A percentile compares a stretch with the other conserved stretches of the same genome.
Evolutionary conservation across 768 basidiomycete genomes (phyloP).

Genomic region (Suillus ampliporus): DNA sequence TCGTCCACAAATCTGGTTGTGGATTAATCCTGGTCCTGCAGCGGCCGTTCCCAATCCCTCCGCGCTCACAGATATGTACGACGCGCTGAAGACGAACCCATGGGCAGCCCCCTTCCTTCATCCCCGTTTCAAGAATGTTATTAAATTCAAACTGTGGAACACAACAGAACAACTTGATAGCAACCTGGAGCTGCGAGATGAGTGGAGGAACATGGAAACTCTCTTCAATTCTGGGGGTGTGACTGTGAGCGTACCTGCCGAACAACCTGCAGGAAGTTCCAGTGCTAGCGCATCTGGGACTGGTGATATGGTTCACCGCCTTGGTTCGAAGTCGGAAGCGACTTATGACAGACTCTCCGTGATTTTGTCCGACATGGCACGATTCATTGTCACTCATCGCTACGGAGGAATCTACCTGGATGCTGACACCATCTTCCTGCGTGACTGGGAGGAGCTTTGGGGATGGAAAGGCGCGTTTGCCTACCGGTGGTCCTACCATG

Average conservation of each 20-base stretch:
- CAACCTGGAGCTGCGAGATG: constrained; percentile 82
- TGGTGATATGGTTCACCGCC: constrained; percentile 43
- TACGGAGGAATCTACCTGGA: constrained; percentile 96
- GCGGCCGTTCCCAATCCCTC: constrained; percentile 81
- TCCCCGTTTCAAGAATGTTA: constrained; percentile 83
- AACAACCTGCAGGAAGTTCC: constrained; percentile 32
- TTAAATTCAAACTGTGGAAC: constrained; percentile 95
- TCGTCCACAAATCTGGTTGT: constrained; percentile 92
- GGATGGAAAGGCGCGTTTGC: constrained; percentile 95
- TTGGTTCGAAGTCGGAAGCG: constrained; percentile 61
- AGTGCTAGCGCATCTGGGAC: constrained; percentile 14
- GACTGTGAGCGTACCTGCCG: constrained; percentile 61
- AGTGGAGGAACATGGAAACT: constrained; percentile 78
- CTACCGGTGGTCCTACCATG: constrained; percentile 91
- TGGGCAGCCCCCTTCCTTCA: constrained; percentile 95
- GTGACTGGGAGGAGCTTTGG: constrained; percentile 98
- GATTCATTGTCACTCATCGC: constrained; percentile 93
- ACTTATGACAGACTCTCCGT: constrained; percentile 84
- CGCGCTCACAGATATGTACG: constrained; percentile 83
- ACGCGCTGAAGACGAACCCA: constrained; percentile 75
- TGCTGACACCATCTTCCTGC: constrained; percentile 89
- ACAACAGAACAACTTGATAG: constrained; percentile 95
- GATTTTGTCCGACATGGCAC: constrained; percentile 94
- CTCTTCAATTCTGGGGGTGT: constrained; percentile 90
- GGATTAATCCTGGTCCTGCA: constrained; percentile 95